Evolutionary conservation across 345 rosid genomes (phyloP).

Genomic region (Odontarrhena argentea): DNA sequence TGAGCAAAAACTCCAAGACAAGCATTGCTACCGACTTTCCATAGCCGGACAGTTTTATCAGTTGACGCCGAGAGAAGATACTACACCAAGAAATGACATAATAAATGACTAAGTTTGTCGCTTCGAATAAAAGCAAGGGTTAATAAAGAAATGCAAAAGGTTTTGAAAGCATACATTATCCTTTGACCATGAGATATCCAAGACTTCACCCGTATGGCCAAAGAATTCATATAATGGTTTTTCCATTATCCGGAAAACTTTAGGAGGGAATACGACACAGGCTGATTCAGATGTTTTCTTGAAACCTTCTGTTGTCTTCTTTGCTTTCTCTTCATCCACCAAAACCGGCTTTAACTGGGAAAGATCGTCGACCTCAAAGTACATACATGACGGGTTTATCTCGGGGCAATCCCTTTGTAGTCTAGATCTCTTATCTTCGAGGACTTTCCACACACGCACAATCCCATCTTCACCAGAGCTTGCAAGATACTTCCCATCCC

Average conservation of each 20-base stretch:
- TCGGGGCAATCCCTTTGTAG: slow-evolving; percentile 57
- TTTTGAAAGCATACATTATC: slow-evolving; percentile 57
- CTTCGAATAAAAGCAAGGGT: slow-evolving; percentile 20
- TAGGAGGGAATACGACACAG: slow-evolving; percentile 71
- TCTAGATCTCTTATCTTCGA: slow-evolving; percentile 60
- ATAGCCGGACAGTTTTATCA: slow-evolving; percentile 76
- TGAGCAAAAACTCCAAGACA: slow-evolving; percentile 72
- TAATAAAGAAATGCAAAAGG: slow-evolving; percentile 3
- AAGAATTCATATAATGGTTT: slow-evolving; percentile 66
- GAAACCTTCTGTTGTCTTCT: slow-evolving; percentile 50
- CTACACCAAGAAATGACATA: slow-evolving; percentile 50
- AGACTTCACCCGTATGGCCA: slow-evolving; percentile 68
- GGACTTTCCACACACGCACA: slow-evolving; percentile 71
- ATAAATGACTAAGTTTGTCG: slow-evolving; percentile 13
- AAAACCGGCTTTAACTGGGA: slow-evolving; percentile 68
- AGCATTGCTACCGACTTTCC: slow-evolving; percentile 62
- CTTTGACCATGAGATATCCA: slow-evolving; percentile 82
- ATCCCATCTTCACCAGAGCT: slow-evolving; percentile 77
- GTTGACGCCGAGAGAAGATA: slow-evolving; percentile 73
- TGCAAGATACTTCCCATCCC: slow-evolving; percentile 76
- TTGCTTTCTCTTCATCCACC: slow-evolving; percentile 54
- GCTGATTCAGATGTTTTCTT: slow-evolving; percentile 75
- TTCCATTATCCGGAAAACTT: slow-evolving; percentile 73
- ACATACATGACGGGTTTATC: slow-evolving; percentile 68
- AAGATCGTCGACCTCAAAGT: slow-evolving; percentile 66